A percentile compares a stretch with the other conserved stretches of the same genome.
Conservation (phyloP, 176 grass and related monocot species). For the Oryza meridionalis region DNA sequence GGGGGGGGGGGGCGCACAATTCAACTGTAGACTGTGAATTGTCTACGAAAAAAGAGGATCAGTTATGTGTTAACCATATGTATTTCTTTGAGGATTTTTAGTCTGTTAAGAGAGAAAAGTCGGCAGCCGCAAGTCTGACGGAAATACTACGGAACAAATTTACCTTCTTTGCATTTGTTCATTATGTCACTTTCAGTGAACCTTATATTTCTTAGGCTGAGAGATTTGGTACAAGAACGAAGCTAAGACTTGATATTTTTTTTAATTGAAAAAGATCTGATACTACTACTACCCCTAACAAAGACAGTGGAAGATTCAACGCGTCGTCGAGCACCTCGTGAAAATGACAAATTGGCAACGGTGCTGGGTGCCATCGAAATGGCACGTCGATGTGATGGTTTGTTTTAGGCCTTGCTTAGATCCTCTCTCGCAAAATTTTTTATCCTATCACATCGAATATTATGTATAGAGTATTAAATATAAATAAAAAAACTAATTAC, state of each 20-base stretch:
- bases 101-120: background rate
- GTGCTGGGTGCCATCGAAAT: background rate
- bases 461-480: no score
- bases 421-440: no score
- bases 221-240: background rate
- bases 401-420: no score
- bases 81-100: background rate
- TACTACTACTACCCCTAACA: background rate
- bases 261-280: background rate
- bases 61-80: background rate
- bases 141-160: background rate
- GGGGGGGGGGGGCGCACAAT: background rate
- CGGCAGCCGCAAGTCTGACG: background rate
- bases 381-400: constrained; percentile 16
- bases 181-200: background rate
- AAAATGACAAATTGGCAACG: constrained; percentile 13
- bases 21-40: background rate
- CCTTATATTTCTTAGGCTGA: background rate
- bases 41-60: no score
- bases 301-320: background rate
- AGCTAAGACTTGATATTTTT: no score
- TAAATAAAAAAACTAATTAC: no score
- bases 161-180: no score
- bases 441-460: no score
- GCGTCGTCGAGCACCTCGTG: background rate